Evolutionary conservation across 352 stramenopile genomes (phyloP).

Genomic region (Phytophthora foliorum): DNA sequence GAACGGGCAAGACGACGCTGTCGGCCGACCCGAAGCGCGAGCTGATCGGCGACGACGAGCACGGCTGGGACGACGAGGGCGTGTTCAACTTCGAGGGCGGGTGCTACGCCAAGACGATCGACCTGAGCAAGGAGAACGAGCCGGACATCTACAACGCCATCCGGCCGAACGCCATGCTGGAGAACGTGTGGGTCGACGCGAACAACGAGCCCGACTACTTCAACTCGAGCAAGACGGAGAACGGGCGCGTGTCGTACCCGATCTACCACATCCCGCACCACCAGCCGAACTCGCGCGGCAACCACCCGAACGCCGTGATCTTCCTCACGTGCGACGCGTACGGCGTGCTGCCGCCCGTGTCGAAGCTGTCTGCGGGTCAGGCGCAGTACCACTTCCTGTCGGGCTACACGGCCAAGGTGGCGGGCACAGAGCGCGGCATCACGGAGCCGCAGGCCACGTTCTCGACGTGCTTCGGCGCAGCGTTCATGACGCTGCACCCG

Average conservation of each 20-base stretch:
- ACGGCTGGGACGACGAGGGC: slow-evolving; percentile 98
- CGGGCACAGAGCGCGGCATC: slow-evolving; percentile 97
- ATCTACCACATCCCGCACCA: slow-evolving; percentile 99
- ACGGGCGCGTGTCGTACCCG: slow-evolving; percentile 98
- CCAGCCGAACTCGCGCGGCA: slow-evolving; percentile 86
- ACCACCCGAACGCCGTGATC: slow-evolving; percentile 97
- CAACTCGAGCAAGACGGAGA: slow-evolving; percentile 97
- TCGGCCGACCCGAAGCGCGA: slow-evolving; percentile 91
- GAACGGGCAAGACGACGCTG: slow-evolving; percentile 93
- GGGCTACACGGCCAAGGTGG: slow-evolving; percentile 99
- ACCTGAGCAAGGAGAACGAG: slow-evolving; percentile 96
- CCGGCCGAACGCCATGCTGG: slow-evolving; percentile 95
- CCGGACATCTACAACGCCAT: slow-evolving; percentile 98
- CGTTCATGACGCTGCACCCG: slow-evolving; percentile 98
- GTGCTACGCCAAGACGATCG: slow-evolving; percentile 99
- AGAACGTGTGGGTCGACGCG: slow-evolving; percentile 95
- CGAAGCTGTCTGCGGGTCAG: slow-evolving; percentile 94
- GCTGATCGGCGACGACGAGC: slow-evolving; percentile 91
- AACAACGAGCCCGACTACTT: slow-evolving; percentile 94
- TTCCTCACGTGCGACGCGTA: slow-evolving; percentile 99
- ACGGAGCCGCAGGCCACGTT: slow-evolving; percentile 97
- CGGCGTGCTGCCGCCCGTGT: slow-evolving; percentile 97
- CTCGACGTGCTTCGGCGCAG: slow-evolving; percentile 97
- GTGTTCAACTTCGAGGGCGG: slow-evolving; percentile 99
- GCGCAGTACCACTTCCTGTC: slow-evolving; percentile 99